phyloP scores from a whole-genome alignment of 2,329 filamentous ascomycete species.

The Colletotrichum sojae region DNA sequence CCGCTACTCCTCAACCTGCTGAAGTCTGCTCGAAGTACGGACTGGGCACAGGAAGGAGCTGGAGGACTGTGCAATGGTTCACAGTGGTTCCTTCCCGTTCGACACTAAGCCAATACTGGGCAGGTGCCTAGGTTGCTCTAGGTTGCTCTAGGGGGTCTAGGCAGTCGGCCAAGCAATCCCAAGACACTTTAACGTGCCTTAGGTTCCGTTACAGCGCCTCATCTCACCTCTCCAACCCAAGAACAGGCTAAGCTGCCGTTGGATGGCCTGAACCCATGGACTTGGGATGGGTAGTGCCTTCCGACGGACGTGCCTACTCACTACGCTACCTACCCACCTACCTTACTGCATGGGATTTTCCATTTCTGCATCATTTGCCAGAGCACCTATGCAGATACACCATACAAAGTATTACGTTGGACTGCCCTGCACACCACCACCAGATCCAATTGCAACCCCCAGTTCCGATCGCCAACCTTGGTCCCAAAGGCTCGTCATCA shows the following conservation, averaged over 20 bases:
- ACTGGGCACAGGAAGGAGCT: not conserved
- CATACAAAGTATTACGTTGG: too few relatives aligned
- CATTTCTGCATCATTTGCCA: conserved; percentile 4
- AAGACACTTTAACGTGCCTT: conserved; percentile 9
- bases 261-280: not conserved
- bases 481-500: not conserved
- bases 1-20: not conserved
- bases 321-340: too few relatives aligned
- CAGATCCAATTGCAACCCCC: not conserved
- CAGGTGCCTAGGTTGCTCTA: not conserved
- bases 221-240: conserved; percentile 1
- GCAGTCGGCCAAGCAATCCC: conserved; percentile 10
- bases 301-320: too few relatives aligned
- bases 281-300: conserved; percentile 10
- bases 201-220: conserved; percentile 3
- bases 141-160: too few relatives aligned
- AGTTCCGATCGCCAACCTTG: not conserved
- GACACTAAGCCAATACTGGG: conserved; percentile 18
- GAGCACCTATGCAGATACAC: too few relatives aligned
- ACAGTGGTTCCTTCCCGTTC: conserved; percentile 13
- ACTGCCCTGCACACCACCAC: too few relatives aligned
- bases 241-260: not conserved
- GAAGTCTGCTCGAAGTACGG: not conserved
- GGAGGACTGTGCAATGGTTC: not conserved
- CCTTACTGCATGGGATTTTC: conserved; percentile 18